Conservation (phyloP, 1,139 yeast species). For the Candida buenavistaensis region DNA sequence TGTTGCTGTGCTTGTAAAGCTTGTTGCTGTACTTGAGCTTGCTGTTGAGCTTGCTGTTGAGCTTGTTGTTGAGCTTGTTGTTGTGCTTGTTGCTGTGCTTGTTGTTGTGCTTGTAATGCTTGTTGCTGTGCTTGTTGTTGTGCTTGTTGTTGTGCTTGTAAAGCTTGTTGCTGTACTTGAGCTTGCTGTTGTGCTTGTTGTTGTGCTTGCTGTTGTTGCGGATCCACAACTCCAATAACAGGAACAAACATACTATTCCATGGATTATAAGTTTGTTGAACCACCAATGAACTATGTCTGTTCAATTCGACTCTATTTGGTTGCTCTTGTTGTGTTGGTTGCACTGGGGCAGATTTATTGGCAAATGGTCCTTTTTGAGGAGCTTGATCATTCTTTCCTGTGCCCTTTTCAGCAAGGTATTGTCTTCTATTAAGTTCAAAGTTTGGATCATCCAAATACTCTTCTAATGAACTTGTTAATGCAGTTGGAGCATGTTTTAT, state of each 20-base stretch:
- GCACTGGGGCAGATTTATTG: conserved; percentile 11
- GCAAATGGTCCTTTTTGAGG: conserved; percentile 5
- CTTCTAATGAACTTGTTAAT: conserved; percentile 80
- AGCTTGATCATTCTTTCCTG: conserved; percentile 18
- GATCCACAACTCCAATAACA: conserved; percentile 17
- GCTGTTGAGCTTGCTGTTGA: conserved; percentile 12
- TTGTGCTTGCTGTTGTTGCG: conserved; percentile 12
- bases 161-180: conserved; percentile 11
- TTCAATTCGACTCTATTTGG: conserved; percentile 1
- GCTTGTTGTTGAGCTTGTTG: conserved; percentile 11
- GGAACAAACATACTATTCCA: conserved; percentile 30
- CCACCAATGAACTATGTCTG: conserved; percentile 33
- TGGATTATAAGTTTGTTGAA: conserved; percentile 47
- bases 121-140: conserved; percentile 13
- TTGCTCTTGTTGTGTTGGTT: conserved; percentile 13
- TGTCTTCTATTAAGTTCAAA: conserved; percentile 79
- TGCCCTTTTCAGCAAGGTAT: conserved; percentile 60
- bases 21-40: conserved; percentile 11
- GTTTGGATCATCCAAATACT: conserved; percentile 83
- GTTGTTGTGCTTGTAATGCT: conserved; percentile 9
- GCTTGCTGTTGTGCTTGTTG: conserved; percentile 15
- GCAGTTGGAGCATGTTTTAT: conserved; percentile 98
- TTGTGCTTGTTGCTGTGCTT: conserved; percentile 8
- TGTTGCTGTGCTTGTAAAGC: conserved; percentile 15
- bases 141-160: conserved; percentile 15